Evolutionary conservation across 2,329 filamentous ascomycete species (phyloP).

Genomic region (Diaporthe sp.): DNA sequence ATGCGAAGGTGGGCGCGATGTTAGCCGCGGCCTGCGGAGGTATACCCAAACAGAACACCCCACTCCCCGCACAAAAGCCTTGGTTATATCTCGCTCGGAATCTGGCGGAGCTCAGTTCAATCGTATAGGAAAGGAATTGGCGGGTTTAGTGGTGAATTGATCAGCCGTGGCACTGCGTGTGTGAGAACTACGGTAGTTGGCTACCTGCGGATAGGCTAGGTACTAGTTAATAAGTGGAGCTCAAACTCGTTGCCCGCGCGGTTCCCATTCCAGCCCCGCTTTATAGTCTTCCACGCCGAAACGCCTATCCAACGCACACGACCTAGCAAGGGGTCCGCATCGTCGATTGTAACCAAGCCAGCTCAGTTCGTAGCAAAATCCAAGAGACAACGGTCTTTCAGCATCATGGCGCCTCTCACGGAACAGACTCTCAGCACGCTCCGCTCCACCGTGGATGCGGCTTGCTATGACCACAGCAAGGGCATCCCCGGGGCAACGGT

Average conservation of each 20-base stretch:
- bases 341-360: neutral
- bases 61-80: neutral
- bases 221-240: neutral
- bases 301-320: neutral
- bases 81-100: neutral
- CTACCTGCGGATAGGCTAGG: neutral
- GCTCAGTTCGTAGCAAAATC: neutral
- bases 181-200: neutral
- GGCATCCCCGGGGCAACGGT: conserved; percentile 58
- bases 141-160: neutral
- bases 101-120: neutral
- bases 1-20: neutral
- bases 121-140: neutral
- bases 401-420: conserved; percentile 35
- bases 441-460: conserved; percentile 48
- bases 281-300: conserved; percentile 5
- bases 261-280: conserved; percentile 5
- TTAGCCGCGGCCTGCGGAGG: neutral
- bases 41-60: neutral
- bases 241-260: neutral
- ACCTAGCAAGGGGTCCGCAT: neutral
- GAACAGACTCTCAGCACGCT: conserved; percentile 36
- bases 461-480: conserved; percentile 48
- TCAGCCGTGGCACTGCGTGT: neutral
- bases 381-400: neutral